These are phyloP conservation scores for Hymenoscyphus occultus DNA, from an alignment of 2,329 filamentous ascomycete genomes.

Conservation along the genomic window DNA sequence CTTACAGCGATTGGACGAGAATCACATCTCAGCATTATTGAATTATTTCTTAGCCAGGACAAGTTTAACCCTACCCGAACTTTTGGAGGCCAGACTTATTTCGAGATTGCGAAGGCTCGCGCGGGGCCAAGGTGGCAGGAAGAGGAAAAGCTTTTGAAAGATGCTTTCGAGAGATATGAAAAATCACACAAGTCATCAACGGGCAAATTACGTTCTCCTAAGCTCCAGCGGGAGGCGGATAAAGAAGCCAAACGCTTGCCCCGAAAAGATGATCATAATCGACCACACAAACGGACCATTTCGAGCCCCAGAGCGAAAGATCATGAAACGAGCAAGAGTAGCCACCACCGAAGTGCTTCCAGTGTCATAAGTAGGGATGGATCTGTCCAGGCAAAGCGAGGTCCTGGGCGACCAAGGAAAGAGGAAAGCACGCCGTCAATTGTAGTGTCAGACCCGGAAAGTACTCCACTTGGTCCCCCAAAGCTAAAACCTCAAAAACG, in stretches of 20 bases:
- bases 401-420: slow-evolving; percentile 52
- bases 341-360: slow-evolving; percentile 22
- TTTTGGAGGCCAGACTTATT: slow-evolving; percentile 76
- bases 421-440: slow-evolving; percentile 38
- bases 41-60: slow-evolving; percentile 72
- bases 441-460: slow-evolving; percentile 31
- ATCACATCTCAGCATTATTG: slow-evolving; percentile 84
- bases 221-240: slow-evolving; percentile 38
- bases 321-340: slow-evolving; percentile 22
- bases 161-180: slow-evolving; percentile 65
- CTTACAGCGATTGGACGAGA: slow-evolving; percentile 87
- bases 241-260: slow-evolving; percentile 25
- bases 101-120: slow-evolving; percentile 78
- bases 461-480: slow-evolving; percentile 36
- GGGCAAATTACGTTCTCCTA: slow-evolving; percentile 51
- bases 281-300: slow-evolving; percentile 28
- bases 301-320: slow-evolving; percentile 29
- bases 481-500: slow-evolving; percentile 52
- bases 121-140: slow-evolving; percentile 87
- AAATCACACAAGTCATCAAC: slow-evolving; percentile 47
- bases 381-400: slow-evolving; percentile 38
- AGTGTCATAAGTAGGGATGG: slow-evolving; percentile 25
- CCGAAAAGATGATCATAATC: slow-evolving; percentile 25
- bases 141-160: slow-evolving; percentile 77
- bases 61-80: slow-evolving; percentile 77